Evolutionary conservation across 177 flowering plant species (phyloP).

Genomic region (Tripterygium wilfordii): DNA sequence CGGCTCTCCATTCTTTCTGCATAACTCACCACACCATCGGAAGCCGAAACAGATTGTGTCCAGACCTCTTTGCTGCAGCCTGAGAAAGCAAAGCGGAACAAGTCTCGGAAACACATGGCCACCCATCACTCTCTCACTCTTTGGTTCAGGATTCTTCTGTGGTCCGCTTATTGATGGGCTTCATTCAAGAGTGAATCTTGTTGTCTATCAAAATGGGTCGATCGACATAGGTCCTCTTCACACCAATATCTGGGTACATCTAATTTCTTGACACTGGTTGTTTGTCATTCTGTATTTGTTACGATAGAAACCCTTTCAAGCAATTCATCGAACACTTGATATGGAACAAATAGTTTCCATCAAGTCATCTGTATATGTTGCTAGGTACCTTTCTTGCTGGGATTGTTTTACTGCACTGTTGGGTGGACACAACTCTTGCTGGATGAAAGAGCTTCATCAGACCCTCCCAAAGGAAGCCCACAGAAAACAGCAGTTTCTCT

Average conservation of each 20-base stretch:
- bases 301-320: too few species aligned
- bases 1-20: conserved; percentile 12
- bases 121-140: conserved; percentile 51
- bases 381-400: conserved; percentile 78
- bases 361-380: neutral
- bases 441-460: conserved; percentile 44
- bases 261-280: neutral
- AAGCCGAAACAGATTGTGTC: conserved; percentile 7
- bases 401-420: conserved; percentile 69
- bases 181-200: conserved; percentile 78
- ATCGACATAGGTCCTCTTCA: conserved; percentile 75
- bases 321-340: too few species aligned
- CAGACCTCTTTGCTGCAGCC: conserved; percentile 22
- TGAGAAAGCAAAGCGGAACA: conserved; percentile 29
- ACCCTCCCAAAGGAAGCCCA: conserved; percentile 32
- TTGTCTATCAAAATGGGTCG: conserved; percentile 65
- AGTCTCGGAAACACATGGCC: conserved; percentile 40
- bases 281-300: neutral
- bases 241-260: conserved; percentile 67
- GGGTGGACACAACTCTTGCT: conserved; percentile 68
- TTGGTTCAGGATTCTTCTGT: conserved; percentile 66
- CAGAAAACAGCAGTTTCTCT: conserved; percentile 47
- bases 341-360: neutral
- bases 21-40: conserved; percentile 6
- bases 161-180: conserved; percentile 65